A percentile compares a stretch with the other conserved stretches of the same genome.
These are phyloP conservation scores for Rhizophagus clarus DNA, from an alignment of 192 early-diverging fungal species.

Conservation along the genomic window DNA sequence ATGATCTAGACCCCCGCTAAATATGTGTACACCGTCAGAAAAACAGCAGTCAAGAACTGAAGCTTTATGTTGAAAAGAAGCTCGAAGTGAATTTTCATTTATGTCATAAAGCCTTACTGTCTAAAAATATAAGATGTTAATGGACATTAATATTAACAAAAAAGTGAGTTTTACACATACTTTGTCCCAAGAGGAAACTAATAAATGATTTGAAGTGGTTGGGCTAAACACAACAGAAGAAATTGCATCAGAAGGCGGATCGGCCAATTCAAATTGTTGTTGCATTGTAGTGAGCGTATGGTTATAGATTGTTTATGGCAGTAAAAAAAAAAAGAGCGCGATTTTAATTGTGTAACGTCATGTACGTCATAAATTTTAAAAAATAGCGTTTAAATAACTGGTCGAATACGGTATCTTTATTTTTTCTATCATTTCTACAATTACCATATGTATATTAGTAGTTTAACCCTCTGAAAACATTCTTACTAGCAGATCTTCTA, in stretches of 20 bases:
- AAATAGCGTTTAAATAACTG: too few relatives aligned
- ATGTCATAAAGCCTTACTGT: conserved; percentile 85
- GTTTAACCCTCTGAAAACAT: conserved; percentile 34
- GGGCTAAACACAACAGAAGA: conserved; percentile 73
- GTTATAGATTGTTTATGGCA: too few relatives aligned
- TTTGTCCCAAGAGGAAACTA: conserved; percentile 92
- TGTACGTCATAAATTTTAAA: too few relatives aligned
- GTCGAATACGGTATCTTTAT: too few relatives aligned
- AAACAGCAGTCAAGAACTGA: conserved; percentile 84
- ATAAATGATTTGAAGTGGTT: conserved; percentile 63
- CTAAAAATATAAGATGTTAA: conserved; percentile 42
- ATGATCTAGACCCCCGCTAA: conserved; percentile 78
- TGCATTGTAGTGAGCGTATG: not conserved
- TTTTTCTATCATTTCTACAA: too few relatives aligned
- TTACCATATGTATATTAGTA: too few relatives aligned
- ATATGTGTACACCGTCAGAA: conserved; percentile 55
- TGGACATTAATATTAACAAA: not conserved
- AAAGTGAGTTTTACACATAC: conserved; percentile 43
- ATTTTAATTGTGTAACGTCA: too few relatives aligned
- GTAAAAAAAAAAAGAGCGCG: too few relatives aligned
- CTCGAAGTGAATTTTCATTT: conserved; percentile 54
- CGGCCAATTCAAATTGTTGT: conserved; percentile 63
- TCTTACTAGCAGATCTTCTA: conserved; percentile 36
- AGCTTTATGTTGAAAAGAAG: conserved; percentile 63
- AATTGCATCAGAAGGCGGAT: conserved; percentile 87